Evolutionary conservation across 2,329 filamentous ascomycete genomes (phyloP), one percentile per base, ranked within the genome.

Genomic region (Ophiocordyceps camponoti-rufipedis): DNA sequence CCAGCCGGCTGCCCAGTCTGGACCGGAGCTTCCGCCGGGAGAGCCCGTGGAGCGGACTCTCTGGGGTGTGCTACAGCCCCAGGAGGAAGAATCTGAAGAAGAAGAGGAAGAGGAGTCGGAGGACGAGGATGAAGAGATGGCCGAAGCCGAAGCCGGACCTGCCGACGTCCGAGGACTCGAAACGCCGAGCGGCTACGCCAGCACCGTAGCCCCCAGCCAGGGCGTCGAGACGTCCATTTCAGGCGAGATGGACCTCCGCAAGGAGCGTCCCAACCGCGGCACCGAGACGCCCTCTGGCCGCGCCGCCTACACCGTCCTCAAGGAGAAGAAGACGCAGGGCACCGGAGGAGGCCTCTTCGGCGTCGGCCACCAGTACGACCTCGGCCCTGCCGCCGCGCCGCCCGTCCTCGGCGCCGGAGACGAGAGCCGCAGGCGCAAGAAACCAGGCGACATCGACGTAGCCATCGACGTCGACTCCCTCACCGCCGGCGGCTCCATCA

Each of bases 391-490:
- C 39, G 64, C 68, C 19, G 67, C 70, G 48, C 62, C 85, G 49
- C 82, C 84, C 1, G 74, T 93, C 3, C 74, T 98, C 4, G 91
- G 88, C 11, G 74, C 77, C 50, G 85, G 93, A 23, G 83, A 87
- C 48, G 78, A 87, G 46, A 71, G 63, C 23, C 70, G 85, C 55
- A 91, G 93, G 67, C 76, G 86, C 56, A 98, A 96, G 77, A 94
- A 95, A 73, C 88, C 84, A 4, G 91, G 89, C 39, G 91, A 98
- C 59, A 75, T 98, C 23, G 91, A 98, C 53, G 82, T 96, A 28
- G 85, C 87, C 23, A 78, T 98, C 50, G 87, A 96, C 55, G 77
- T 85, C 5, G 89, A 96, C 58, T 74, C 82, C 35, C 62, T 98
- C 48, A 77, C 77, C 51, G 71, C 75, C 39, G 74, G 80, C 49